Evolutionary conservation across 495 filamentous ascomycete genomes (phyloP).

Genomic region (Massariosphaeria phaeospora): DNA sequence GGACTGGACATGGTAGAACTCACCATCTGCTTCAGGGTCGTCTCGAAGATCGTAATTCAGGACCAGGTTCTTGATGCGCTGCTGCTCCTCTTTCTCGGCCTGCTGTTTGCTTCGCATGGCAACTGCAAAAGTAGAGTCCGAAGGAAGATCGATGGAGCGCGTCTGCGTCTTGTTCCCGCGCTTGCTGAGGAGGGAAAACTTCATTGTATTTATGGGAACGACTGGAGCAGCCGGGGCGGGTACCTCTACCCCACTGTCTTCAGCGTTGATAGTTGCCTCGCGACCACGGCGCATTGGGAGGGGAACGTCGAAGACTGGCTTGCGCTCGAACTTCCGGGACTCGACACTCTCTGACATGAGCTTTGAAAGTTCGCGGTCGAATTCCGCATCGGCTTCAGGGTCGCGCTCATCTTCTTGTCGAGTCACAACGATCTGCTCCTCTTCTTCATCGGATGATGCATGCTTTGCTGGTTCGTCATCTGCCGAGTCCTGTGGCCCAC

Average conservation of each 20-base stretch:
- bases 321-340: conserved; percentile 88
- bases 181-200: conserved; percentile 93
- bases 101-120: conserved; percentile 94
- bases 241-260: conserved; percentile 47
- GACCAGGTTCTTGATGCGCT: conserved; percentile 95
- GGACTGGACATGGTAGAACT: conserved; percentile 48
- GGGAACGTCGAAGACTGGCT: conserved; percentile 87
- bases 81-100: conserved; percentile 91
- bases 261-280: conserved; percentile 45
- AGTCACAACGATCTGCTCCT: conserved; percentile 79
- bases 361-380: conserved; percentile 96
- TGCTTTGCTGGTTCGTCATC: conserved; percentile 46
- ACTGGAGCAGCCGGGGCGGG: conserved; percentile 34
- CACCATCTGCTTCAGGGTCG: conserved; percentile 70
- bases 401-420: conserved; percentile 85
- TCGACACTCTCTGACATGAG: conserved; percentile 98
- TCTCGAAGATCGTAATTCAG: conserved; percentile 90
- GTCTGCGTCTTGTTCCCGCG: conserved; percentile 96
- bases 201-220: conserved; percentile 61
- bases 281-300: conserved; percentile 80
- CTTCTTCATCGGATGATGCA: conserved; percentile 73
- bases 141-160: conserved; percentile 87
- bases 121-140: conserved; percentile 88
- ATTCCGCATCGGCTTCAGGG: conserved; percentile 91
- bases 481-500: conserved; percentile 10